These are phyloP conservation scores for Globisporangium cederbergense DNA, from an alignment of 352 stramenopile species.

Conservation along the genomic window DNA sequence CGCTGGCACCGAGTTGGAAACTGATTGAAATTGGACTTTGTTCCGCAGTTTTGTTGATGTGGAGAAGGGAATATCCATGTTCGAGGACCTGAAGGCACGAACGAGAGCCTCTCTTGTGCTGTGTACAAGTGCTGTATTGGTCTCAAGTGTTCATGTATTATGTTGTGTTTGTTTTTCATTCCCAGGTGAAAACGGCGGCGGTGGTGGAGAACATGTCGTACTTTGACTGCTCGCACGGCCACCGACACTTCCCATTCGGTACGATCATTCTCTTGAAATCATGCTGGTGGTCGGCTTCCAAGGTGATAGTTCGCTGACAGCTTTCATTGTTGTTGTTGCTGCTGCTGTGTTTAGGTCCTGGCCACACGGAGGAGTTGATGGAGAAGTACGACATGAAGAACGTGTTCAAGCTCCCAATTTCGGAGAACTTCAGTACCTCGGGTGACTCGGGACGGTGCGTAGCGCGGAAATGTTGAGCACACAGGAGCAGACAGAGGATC, in stretches of 20 bases:
- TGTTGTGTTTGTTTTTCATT: conserved; percentile 1
- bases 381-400: conserved; percentile 83
- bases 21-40: background rate
- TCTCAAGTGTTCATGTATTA: background rate
- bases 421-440: conserved; percentile 64
- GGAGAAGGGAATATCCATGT: conserved; percentile 98
- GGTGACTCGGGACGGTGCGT: conserved; percentile 71
- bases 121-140: background rate
- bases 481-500: too few species aligned
- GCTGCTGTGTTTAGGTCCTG: conserved; percentile 34
- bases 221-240: conserved; percentile 87
- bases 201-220: conserved; percentile 99
- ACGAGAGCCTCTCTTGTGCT: background rate
- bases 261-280: conserved; percentile 4
- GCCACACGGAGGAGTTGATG: conserved; percentile 73
- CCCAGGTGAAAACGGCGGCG: conserved; percentile 91
- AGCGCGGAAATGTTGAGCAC: background rate
- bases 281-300: background rate
- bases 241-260: conserved; percentile 88
- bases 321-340: background rate
- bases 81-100: conserved; percentile 92
- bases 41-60: conserved; percentile 94
- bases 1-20: background rate
- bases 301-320: background rate
- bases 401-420: conserved; percentile 83